phyloP scores from a whole-genome alignment of 2,329 filamentous ascomycete genomes.

The Tympanopsis confertula region DNA sequence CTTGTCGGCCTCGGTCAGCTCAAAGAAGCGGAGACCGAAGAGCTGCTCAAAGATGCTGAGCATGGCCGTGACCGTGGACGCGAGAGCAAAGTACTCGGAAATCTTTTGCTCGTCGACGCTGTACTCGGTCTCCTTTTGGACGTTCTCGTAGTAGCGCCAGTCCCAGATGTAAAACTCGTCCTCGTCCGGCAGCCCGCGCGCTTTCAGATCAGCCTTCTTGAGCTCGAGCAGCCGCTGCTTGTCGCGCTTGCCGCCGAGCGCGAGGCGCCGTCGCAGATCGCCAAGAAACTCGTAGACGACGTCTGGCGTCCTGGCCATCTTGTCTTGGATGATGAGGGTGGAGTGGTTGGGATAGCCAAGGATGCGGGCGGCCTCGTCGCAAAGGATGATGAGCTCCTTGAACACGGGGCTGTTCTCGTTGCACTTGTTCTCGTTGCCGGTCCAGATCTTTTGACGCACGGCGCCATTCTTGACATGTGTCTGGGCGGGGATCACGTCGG shows the following conservation, averaged over 20 bases:
- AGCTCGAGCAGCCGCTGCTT: slow-evolving; percentile 58
- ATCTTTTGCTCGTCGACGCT: slow-evolving; percentile 70
- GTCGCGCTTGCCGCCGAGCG: slow-evolving; percentile 60
- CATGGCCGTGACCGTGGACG: slow-evolving; percentile 66
- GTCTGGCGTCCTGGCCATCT: slow-evolving; percentile 71
- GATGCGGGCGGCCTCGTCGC: slow-evolving; percentile 67
- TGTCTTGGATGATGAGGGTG: slow-evolving; percentile 64
- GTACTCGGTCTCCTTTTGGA: slow-evolving; percentile 72
- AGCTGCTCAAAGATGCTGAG: slow-evolving; percentile 73
- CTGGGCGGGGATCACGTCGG: slow-evolving; percentile 65
- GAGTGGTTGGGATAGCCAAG: slow-evolving; percentile 71
- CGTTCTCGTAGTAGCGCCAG: slow-evolving; percentile 65
- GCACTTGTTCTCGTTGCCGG: slow-evolving; percentile 73
- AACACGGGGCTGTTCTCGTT: slow-evolving; percentile 64
- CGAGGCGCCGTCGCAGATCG: slow-evolving; percentile 56
- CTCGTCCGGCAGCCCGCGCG: slow-evolving; percentile 46
- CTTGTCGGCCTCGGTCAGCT: slow-evolving; percentile 57
- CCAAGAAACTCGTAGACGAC: slow-evolving; percentile 63
- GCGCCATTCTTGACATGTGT: slow-evolving; percentile 66
- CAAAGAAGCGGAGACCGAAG: slow-evolving; percentile 68
- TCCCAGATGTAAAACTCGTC: slow-evolving; percentile 76
- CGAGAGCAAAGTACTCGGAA: slow-evolving; percentile 73
- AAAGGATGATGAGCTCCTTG: slow-evolving; percentile 61
- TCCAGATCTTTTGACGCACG: slow-evolving; percentile 56
- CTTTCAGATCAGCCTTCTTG: slow-evolving; percentile 59